phyloP scores from a whole-genome alignment of 2,329 filamentous ascomycete species.

The Clarireedia sp. region DNA sequence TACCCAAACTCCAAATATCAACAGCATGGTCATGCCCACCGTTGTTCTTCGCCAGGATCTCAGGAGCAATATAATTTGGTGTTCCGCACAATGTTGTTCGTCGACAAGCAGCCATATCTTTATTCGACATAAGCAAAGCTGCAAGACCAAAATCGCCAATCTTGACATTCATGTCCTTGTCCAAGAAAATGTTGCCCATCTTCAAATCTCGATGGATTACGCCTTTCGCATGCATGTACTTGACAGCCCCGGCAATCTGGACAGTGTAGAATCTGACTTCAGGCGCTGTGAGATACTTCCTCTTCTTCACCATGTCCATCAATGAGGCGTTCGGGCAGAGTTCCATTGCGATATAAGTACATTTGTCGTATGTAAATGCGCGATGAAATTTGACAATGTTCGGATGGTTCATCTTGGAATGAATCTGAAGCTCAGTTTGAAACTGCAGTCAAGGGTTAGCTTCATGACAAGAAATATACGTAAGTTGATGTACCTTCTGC shows the following conservation, averaged over 20 bases:
- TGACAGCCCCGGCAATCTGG: constrained; percentile 92
- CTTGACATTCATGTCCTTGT: constrained; percentile 93
- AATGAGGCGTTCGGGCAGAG: constrained; percentile 92
- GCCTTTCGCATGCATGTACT: constrained; percentile 92
- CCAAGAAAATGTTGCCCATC: constrained; percentile 96
- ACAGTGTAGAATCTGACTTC: constrained; percentile 91
- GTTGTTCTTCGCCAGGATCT: constrained; percentile 89
- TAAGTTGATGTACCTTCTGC: constrained; percentile 55
- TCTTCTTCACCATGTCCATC: constrained; percentile 94
- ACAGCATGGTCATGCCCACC: constrained; percentile 97
- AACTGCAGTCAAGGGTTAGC: constrained; percentile 38
- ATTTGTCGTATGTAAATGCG: constrained; percentile 82
- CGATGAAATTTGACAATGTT: constrained; percentile 95
- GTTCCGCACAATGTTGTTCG: constrained; percentile 94
- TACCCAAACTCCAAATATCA: constrained; percentile 95
- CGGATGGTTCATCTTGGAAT: constrained; percentile 93
- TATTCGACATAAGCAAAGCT: constrained; percentile 82
- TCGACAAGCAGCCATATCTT: constrained; percentile 72
- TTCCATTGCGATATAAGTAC: constrained; percentile 90
- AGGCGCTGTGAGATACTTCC: constrained; percentile 83
- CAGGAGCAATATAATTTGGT: constrained; percentile 95
- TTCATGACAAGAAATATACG: background rate
- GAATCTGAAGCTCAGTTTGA: constrained; percentile 86
- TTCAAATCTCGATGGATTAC: constrained; percentile 97
- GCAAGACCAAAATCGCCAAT: constrained; percentile 96